Evolutionary conservation across 192 early-diverging fungal genomes (phyloP).

Genomic region (Phycomyces blakesleeanus): DNA sequence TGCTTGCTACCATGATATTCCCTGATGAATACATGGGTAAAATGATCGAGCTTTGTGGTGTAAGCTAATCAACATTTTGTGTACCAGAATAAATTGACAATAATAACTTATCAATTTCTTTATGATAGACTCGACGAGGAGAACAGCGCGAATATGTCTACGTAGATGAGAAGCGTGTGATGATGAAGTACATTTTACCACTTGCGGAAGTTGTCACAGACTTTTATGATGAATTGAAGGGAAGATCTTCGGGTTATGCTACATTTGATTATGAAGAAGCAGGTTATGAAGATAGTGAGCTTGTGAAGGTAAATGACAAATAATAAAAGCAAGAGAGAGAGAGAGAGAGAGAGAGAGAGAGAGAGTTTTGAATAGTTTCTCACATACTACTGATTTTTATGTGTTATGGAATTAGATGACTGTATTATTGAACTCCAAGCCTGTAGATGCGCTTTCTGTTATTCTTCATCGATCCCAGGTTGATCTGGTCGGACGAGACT

Average conservation of each 20-base stretch:
- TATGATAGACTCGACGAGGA: constrained; percentile 63
- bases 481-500: constrained; percentile 71
- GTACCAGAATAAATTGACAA: neutral
- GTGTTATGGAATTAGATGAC: constrained; percentile 51
- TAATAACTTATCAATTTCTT: neutral
- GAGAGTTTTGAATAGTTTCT: too few relatives aligned
- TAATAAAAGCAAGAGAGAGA: neutral
- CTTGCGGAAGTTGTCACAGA: constrained; percentile 92
- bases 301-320: constrained; percentile 64
- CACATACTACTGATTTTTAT: too few relatives aligned
- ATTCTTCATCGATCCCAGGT: constrained; percentile 77
- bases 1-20: constrained; percentile 86
- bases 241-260: constrained; percentile 84
- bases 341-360: too few relatives aligned
- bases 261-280: constrained; percentile 95
- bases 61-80: constrained; percentile 16
- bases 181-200: constrained; percentile 85
- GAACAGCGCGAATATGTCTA: constrained; percentile 85
- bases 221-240: constrained; percentile 95
- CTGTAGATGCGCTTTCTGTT: constrained; percentile 88
- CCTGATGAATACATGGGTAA: constrained; percentile 75
- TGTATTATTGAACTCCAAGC: constrained; percentile 84
- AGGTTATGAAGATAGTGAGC: constrained; percentile 79
- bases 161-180: constrained; percentile 79
- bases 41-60: constrained; percentile 74